Conservation (phyloP, 2,329 filamentous ascomycete genomes). For the Aspergillus udagawae region DNA sequence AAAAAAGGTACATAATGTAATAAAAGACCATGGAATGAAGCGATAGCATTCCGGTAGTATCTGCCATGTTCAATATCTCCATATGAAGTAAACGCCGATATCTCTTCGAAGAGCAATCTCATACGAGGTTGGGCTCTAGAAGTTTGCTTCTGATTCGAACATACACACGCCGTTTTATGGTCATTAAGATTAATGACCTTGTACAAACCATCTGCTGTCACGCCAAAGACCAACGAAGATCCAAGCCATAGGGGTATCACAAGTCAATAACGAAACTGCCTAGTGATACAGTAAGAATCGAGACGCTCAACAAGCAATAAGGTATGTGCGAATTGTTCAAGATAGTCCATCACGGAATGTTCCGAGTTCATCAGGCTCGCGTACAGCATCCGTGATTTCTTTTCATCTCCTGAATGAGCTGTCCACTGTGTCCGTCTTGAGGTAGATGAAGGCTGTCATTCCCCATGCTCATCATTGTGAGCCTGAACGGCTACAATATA, state of each 20-base stretch:
- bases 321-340: not conserved
- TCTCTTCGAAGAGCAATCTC: not conserved
- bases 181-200: not conserved
- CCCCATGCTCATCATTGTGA: conserved; percentile 6
- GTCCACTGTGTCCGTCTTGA: not conserved
- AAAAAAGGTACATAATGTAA: not conserved
- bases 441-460: not conserved
- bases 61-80: not conserved
- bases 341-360: not conserved
- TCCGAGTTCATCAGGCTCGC: not conserved
- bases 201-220: not conserved
- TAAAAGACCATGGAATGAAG: not conserved
- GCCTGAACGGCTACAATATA: conserved; percentile 15
- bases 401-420: not conserved
- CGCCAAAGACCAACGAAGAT: not conserved
- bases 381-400: not conserved
- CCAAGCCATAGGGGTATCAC: not conserved
- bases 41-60: not conserved
- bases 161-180: not conserved
- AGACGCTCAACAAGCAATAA: not conserved
- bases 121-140: not conserved
- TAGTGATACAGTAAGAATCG: not conserved
- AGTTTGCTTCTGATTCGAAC: not conserved
- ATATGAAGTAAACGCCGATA: not conserved
- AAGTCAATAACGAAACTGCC: not conserved